Conservation (phyloP, 2,329 filamentous ascomycete genomes). For the Endoconidiophora laricicola region DNA sequence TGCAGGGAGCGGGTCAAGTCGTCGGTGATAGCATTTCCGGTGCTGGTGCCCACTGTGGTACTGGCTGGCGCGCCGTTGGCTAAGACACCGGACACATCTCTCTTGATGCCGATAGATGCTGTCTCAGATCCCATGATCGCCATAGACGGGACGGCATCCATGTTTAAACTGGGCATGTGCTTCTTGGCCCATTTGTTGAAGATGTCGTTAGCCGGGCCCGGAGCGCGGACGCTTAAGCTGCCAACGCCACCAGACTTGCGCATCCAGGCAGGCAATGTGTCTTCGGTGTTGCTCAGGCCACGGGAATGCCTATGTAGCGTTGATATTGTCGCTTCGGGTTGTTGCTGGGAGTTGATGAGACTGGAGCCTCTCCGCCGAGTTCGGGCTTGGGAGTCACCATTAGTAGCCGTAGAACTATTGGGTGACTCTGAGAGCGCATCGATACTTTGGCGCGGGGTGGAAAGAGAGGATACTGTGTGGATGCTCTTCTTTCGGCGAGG, state of each 20-base stretch:
- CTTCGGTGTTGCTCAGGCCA: slow-evolving; percentile 2
- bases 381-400: background rate
- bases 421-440: slow-evolving; percentile 32
- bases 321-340: background rate
- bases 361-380: no score
- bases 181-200: slow-evolving; percentile 73
- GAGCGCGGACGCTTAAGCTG: slow-evolving; percentile 55
- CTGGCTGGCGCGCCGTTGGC: slow-evolving; percentile 31
- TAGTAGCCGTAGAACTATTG: slow-evolving; percentile 10
- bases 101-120: slow-evolving; percentile 37
- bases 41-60: slow-evolving; percentile 12
- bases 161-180: slow-evolving; percentile 63
- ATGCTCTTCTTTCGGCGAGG: slow-evolving; percentile 75
- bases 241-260: slow-evolving; percentile 78
- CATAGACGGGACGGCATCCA: slow-evolving; percentile 50
- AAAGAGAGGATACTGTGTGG: slow-evolving; percentile 44
- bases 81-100: slow-evolving; percentile 23
- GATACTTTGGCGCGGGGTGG: slow-evolving; percentile 50
- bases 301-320: background rate
- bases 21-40: slow-evolving; percentile 20
- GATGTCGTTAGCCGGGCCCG: slow-evolving; percentile 69
- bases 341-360: background rate
- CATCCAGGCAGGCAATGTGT: slow-evolving; percentile 43
- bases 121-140: slow-evolving; percentile 46
- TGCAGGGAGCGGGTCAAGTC: slow-evolving; percentile 1